A percentile compares a stretch with the other conserved stretches of the same genome.
Evolutionary conservation across 1,139 yeast species (phyloP).

Genomic region (Kodamaea suecica): DNA sequence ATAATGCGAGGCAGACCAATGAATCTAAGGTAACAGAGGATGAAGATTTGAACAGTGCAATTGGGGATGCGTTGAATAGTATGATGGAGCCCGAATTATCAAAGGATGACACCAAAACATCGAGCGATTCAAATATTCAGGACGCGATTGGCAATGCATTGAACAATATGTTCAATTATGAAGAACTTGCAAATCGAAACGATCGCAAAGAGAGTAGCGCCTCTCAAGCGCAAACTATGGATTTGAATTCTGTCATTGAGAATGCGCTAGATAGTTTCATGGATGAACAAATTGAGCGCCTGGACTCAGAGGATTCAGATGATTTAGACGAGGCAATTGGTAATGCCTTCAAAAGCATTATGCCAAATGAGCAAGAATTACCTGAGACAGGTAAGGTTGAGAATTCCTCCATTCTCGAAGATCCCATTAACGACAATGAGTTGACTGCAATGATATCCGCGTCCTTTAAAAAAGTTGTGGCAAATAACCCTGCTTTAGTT

Average conservation of each 20-base stretch:
- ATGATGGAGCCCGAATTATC: neutral
- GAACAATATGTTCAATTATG: constrained; percentile 3
- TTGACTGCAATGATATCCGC: constrained; percentile 18
- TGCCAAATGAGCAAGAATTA: constrained; percentile 10
- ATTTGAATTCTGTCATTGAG: too few species aligned
- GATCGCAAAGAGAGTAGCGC: neutral
- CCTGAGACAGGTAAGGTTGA: too few species aligned
- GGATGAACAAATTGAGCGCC: too few species aligned
- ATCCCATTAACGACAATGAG: constrained; percentile 14
- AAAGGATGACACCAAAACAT: constrained; percentile 1
- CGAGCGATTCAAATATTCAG: constrained; percentile 4
- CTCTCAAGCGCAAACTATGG: too few species aligned
- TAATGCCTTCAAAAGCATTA: constrained; percentile 18
- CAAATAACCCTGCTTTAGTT: constrained; percentile 6
- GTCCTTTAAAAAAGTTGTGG: constrained; percentile 16
- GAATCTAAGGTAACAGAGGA: constrained; percentile 1
- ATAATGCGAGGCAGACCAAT: too few species aligned
- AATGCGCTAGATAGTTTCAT: too few species aligned
- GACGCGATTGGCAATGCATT: constrained; percentile 7
- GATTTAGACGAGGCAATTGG: constrained; percentile 28
- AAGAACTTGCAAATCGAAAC: constrained; percentile 5
- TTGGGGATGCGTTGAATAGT: constrained; percentile 14
- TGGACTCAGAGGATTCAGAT: constrained; percentile 26
- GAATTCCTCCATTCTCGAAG: constrained; percentile 5
- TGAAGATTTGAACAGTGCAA: constrained; percentile 12